Conservation (phyloP, 768 basidiomycete genomes). For the Psilocybe tampanensis region DNA sequence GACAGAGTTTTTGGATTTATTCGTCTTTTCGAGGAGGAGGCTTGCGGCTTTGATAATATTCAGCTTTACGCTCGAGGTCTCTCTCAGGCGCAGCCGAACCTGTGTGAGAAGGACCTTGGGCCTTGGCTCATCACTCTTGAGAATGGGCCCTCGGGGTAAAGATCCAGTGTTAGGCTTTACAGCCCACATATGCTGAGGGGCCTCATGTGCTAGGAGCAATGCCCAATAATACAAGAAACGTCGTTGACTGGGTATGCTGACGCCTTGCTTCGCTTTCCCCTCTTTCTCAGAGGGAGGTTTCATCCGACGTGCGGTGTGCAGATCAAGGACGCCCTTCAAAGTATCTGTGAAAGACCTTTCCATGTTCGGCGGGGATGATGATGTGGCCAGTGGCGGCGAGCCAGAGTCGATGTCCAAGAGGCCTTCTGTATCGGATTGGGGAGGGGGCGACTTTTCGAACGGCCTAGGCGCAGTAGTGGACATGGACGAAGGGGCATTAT, state of each 20-base stretch:
- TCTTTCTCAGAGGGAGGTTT: conserved; percentile 37
- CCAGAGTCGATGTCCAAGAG: conserved; percentile 19
- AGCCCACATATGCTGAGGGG: conserved; percentile 53
- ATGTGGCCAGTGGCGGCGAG: conserved; percentile 1
- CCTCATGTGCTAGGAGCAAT: conserved; percentile 56
- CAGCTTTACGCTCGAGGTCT: conserved; percentile 50
- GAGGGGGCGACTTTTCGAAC: neutral
- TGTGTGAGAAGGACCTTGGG: conserved; percentile 59
- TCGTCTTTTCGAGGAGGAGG: conserved; percentile 48
- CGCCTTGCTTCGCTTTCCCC: conserved; percentile 51
- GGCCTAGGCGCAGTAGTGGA: neutral
- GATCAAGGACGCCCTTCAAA: conserved; percentile 58
- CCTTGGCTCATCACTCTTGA: conserved; percentile 9
- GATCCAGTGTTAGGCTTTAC: conserved; percentile 13
- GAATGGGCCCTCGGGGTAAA: neutral
- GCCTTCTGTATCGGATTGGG: conserved; percentile 16
- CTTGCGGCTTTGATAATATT: conserved; percentile 61
- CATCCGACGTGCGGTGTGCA: conserved; percentile 76
- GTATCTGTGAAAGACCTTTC: conserved; percentile 37
- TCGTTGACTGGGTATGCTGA: conserved; percentile 81
- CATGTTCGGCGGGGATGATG: conserved; percentile 16
- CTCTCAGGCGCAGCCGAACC: conserved; percentile 62
- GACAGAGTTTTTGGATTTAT: conserved; percentile 27
- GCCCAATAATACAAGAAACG: conserved; percentile 84
- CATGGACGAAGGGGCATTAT: neutral